These are phyloP conservation scores for Botrytis pseudocinerea DNA, from an alignment of 2,329 filamentous ascomycete species.

Conservation along the genomic window DNA sequence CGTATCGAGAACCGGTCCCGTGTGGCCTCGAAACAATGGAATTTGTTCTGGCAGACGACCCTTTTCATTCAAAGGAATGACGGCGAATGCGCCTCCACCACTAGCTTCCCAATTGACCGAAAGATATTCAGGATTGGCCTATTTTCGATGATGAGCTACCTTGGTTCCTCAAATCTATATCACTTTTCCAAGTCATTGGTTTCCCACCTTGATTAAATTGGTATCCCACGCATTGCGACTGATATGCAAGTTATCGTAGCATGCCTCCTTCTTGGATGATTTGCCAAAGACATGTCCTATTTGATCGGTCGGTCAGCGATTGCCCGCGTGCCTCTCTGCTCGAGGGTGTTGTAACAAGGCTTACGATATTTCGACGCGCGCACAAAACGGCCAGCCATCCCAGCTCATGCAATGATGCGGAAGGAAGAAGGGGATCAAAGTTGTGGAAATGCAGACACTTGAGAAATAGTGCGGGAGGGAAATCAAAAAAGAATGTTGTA, in stretches of 20 bases:
- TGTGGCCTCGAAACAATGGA: slow-evolving; percentile 94
- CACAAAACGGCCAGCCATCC: slow-evolving; percentile 71
- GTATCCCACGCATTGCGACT: slow-evolving; percentile 99
- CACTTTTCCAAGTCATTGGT: background rate
- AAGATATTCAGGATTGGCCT: slow-evolving; percentile 95
- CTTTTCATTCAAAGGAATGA: slow-evolving; percentile 85
- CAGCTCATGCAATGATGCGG: slow-evolving; percentile 23
- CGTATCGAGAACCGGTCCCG: slow-evolving; percentile 91
- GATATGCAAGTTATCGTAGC: slow-evolving; percentile 97
- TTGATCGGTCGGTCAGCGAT: slow-evolving; percentile 32
- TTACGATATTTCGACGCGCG: slow-evolving; percentile 73
- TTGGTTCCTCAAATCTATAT: background rate
- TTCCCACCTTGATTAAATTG: slow-evolving; percentile 86
- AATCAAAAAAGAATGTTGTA: slow-evolving; percentile 16
- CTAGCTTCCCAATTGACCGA: slow-evolving; percentile 98
- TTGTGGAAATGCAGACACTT: background rate
- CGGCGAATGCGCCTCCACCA: slow-evolving; percentile 94
- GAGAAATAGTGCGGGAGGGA: slow-evolving; percentile 25
- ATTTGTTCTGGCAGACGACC: slow-evolving; percentile 91
- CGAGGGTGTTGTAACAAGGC: slow-evolving; percentile 35
- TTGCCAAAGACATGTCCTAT: slow-evolving; percentile 98
- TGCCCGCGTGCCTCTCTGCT: slow-evolving; percentile 32
- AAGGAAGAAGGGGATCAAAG: background rate
- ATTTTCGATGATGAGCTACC: slow-evolving; percentile 35
- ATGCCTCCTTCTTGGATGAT: slow-evolving; percentile 92